phyloP scores from a whole-genome alignment of 306 rosid genomes.

The Rosa persica region DNA sequence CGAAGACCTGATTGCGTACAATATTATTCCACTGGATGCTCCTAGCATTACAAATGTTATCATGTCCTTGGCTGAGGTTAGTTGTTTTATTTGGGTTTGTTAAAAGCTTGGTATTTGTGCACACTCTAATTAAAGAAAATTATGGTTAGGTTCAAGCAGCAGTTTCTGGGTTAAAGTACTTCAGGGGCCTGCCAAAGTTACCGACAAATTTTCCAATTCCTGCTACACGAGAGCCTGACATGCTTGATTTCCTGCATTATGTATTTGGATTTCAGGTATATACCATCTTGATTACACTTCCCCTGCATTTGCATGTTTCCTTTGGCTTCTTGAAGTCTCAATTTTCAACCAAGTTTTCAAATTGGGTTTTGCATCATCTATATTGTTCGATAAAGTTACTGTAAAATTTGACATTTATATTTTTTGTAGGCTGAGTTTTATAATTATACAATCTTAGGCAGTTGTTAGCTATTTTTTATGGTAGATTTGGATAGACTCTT shows the following conservation, averaged over 20 bases:
- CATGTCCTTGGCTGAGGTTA: slow-evolving; percentile 66
- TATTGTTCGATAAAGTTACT: not conserved
- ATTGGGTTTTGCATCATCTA: not conserved
- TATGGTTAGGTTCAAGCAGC: slow-evolving; percentile 84
- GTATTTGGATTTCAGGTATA: slow-evolving; percentile 91
- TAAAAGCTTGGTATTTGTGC: slow-evolving; percentile 13
- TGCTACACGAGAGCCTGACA: slow-evolving; percentile 59
- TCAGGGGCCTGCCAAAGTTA: slow-evolving; percentile 66
- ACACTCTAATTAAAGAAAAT: slow-evolving; percentile 16
- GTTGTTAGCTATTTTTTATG: not conserved
- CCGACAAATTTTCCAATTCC: slow-evolving; percentile 58
- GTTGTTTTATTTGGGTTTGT: slow-evolving; percentile 19
- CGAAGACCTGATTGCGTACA: slow-evolving; percentile 83
- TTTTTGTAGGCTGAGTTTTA: not conserved
- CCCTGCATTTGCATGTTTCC: not conserved
- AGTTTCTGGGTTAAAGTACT: slow-evolving; percentile 63
- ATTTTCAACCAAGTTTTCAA: slow-evolving; percentile 1
- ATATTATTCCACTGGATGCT: slow-evolving; percentile 87
- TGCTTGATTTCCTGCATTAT: slow-evolving; percentile 81
- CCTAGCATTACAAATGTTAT: slow-evolving; percentile 68
- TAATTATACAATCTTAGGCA: not conserved
- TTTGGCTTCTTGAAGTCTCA: not conserved
- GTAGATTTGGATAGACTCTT: not conserved
- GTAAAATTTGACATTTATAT: not conserved
- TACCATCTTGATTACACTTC: slow-evolving; percentile 11